Evolutionary conservation across 2,329 filamentous ascomycete species (phyloP), one percentile per base, ranked within the genome.

Genomic region (Didymella lethalis): DNA sequence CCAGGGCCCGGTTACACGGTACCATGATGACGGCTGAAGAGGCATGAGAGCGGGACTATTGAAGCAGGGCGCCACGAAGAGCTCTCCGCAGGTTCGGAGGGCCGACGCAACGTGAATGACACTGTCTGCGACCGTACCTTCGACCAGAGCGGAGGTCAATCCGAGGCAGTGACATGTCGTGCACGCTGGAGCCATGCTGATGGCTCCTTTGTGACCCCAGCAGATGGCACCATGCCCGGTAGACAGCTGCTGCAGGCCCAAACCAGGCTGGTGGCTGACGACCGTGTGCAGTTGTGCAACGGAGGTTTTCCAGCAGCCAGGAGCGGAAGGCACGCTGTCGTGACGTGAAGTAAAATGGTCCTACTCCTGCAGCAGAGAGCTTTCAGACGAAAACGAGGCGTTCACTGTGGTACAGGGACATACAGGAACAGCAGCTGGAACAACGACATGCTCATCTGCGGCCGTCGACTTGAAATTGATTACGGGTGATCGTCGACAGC

Each of bases 191-290:
- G 63, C 73, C 73, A 70, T 29, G 65, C 61, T 58, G 63, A 62
- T 63, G 73, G 73, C 62, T 57, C 59, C 58, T 49, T 54, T 61
- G 61, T 69, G 58, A 62, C 58, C 49, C 62, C 59, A 68, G 62
- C 61, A 67, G 61, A 64, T 62, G 63, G 61, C 57, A 71, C 66
- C 66, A 68, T 67, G 61, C 53, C 64, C 68, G 67, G 70, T 63
- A 66, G 67, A 71, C 67, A 69, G 68, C 65, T 73, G 71, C 72
- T 65, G 72, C 68, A 69, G 51, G 64, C 67, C 68, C 59, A 55
- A 72, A 75, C 70, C 72, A 63, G 70, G 72, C 59, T 70, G 68
- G 65, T 73, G 73, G 73, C 70, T 70, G 69, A 59, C 32, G 31
- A 61, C 53, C 41, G 59, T 64, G 58, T 59, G 48, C 62, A 59